A percentile compares a stretch with the other conserved stretches of the same genome.
These are phyloP conservation scores for Trapa bicornis DNA, from an alignment of 345 rosid species.

Conservation along the genomic window DNA sequence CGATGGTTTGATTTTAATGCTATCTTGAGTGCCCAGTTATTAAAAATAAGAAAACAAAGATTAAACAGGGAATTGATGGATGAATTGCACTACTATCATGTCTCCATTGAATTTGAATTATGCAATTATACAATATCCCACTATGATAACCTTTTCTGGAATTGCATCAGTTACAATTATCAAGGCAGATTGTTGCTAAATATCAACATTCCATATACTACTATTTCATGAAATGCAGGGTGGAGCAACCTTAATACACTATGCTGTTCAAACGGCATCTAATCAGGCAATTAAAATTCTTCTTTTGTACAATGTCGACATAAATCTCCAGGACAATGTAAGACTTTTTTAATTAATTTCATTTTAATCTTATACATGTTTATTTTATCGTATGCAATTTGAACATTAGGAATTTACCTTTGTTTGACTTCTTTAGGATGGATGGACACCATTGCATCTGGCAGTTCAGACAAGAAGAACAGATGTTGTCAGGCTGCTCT, in stretches of 20 bases:
- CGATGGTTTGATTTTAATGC: background rate
- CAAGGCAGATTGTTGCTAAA: background rate
- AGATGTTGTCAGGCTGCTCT: slow-evolving; percentile 59
- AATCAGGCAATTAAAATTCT: slow-evolving; percentile 66
- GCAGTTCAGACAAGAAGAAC: slow-evolving; percentile 81
- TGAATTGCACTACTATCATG: too few species aligned
- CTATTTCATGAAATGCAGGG: slow-evolving; percentile 29
- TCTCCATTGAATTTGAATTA: too few species aligned
- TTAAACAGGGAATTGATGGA: background rate
- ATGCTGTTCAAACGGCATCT: slow-evolving; percentile 83
- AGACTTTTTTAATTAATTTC: slow-evolving; percentile 10
- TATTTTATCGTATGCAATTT: background rate
- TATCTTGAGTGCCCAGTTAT: background rate
- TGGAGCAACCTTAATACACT: slow-evolving; percentile 83
- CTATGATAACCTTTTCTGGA: background rate
- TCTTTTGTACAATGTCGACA: slow-evolving; percentile 65
- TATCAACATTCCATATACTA: background rate
- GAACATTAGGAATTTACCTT: background rate
- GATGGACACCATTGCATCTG: slow-evolving; percentile 93
- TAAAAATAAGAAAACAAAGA: background rate
- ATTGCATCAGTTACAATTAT: background rate
- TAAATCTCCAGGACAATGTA: slow-evolving; percentile 80
- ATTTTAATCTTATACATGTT: background rate
- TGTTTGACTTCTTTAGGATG: slow-evolving; percentile 44
- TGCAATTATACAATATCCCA: background rate